Conservation (phyloP, 306 rosid genomes). For the Cucumis cinereus region DNA sequence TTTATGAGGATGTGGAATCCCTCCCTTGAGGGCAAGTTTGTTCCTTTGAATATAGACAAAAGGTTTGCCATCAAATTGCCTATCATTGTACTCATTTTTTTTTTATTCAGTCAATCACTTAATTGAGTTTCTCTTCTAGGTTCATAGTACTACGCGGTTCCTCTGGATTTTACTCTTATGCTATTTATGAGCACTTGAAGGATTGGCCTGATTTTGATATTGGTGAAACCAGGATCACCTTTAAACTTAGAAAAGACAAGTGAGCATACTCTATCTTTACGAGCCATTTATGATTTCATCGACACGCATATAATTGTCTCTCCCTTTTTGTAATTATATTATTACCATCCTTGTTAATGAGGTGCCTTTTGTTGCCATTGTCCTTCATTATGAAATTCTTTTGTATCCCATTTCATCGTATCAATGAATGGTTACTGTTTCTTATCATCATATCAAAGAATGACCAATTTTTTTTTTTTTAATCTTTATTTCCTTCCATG, state of each 20-base stretch:
- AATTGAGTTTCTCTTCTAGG: constrained; percentile 27
- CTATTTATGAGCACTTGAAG: constrained; percentile 61
- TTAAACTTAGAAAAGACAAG: constrained; percentile 92
- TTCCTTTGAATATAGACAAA: constrained; percentile 84
- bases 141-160: constrained; percentile 60
- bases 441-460: neutral
- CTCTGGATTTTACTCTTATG: constrained; percentile 85
- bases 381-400: too few species aligned
- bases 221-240: constrained; percentile 72
- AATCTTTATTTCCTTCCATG: neutral
- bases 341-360: too few species aligned
- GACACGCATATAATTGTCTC: too few species aligned
- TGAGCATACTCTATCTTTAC: constrained; percentile 11
- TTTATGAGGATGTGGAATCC: constrained; percentile 79
- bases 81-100: neutral
- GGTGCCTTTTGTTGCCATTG: too few species aligned
- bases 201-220: constrained; percentile 90
- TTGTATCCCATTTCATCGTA: too few species aligned
- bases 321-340: too few species aligned
- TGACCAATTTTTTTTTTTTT: neutral
- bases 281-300: neutral
- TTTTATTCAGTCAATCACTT: neutral
- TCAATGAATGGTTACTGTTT: too few species aligned
- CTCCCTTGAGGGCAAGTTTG: constrained; percentile 72
- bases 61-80: constrained; percentile 38